These are phyloP conservation scores for Epichloe sibirici DNA, from an alignment of 2,329 filamentous ascomycete genomes.

Conservation along the genomic window DNA sequence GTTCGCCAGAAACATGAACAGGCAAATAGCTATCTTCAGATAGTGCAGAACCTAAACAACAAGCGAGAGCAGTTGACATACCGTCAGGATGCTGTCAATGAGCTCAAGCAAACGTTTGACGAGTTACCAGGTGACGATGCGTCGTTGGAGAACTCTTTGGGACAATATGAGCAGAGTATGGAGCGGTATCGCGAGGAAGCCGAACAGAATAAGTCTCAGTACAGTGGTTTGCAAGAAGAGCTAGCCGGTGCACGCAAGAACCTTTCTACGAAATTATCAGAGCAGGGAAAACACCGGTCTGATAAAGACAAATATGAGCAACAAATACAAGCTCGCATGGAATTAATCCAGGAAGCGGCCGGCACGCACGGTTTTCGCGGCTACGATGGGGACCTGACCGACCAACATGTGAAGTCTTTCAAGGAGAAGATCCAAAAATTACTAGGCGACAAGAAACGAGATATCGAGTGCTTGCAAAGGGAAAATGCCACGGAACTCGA, in stretches of 20 bases:
- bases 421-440: slow-evolving; percentile 65
- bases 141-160: slow-evolving; percentile 57
- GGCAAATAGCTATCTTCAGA: slow-evolving; percentile 59
- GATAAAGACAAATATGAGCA: slow-evolving; percentile 80
- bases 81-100: slow-evolving; percentile 56
- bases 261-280: slow-evolving; percentile 42
- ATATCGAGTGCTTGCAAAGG: slow-evolving; percentile 61
- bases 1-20: slow-evolving; percentile 58
- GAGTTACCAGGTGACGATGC: slow-evolving; percentile 70
- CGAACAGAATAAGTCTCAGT: slow-evolving; percentile 49
- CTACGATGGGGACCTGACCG: slow-evolving; percentile 67
- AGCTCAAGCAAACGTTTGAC: slow-evolving; percentile 59
- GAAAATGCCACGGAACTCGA: slow-evolving; percentile 65
- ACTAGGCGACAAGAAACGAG: slow-evolving; percentile 63
- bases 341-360: slow-evolving; percentile 68
- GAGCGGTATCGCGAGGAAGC: slow-evolving; percentile 51
- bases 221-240: slow-evolving; percentile 48
- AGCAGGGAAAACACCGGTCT: slow-evolving; percentile 69
- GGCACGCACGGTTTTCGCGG: slow-evolving; percentile 68
- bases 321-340: slow-evolving; percentile 58
- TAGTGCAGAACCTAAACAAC: slow-evolving; percentile 62
- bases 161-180: slow-evolving; percentile 68
- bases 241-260: slow-evolving; percentile 32
- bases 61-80: slow-evolving; percentile 65
- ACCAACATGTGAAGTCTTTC: slow-evolving; percentile 63